Conservation (phyloP, 805 yeast genomes). For the Jamesozyma piceae region DNA sequence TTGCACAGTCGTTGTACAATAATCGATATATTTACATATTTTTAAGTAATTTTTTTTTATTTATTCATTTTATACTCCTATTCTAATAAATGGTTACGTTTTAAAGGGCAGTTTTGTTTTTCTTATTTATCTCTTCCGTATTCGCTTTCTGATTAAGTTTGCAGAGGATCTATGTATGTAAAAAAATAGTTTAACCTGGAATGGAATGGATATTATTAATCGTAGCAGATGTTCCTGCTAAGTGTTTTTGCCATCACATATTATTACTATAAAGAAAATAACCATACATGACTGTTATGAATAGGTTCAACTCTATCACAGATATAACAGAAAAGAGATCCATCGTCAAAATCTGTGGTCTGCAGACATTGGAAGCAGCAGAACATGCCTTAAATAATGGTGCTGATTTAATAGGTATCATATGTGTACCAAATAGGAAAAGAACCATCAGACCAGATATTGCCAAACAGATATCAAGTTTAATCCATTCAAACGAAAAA, state of each 20-base stretch:
- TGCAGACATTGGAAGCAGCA: constrained; percentile 62
- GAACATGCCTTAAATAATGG: constrained; percentile 57
- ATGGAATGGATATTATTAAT: too few relatives aligned
- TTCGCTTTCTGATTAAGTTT: too few relatives aligned
- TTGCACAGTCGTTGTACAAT: constrained; percentile 2
- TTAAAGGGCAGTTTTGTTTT: too few relatives aligned
- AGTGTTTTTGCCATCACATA: too few relatives aligned
- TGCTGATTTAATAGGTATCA: constrained; percentile 74
- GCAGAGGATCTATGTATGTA: too few relatives aligned
- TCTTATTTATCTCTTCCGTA: too few relatives aligned
- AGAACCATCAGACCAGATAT: constrained; percentile 49
- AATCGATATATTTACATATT: neutral
- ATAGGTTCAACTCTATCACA: neutral
- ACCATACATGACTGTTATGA: too few relatives aligned
- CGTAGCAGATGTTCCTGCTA: too few relatives aligned
- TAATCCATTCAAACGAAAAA: constrained; percentile 29
- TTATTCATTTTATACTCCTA: neutral
- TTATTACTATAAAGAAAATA: too few relatives aligned
- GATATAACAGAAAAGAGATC: neutral
- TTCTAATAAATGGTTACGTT: too few relatives aligned
- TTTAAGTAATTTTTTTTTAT: neutral
- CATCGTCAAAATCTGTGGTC: constrained; percentile 84
- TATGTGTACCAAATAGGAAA: constrained; percentile 72
- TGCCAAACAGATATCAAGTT: constrained; percentile 39
- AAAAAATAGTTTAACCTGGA: too few relatives aligned